These are phyloP conservation scores for Cajanus cajan DNA, from an alignment of 306 rosid species.

Conservation along the genomic window DNA sequence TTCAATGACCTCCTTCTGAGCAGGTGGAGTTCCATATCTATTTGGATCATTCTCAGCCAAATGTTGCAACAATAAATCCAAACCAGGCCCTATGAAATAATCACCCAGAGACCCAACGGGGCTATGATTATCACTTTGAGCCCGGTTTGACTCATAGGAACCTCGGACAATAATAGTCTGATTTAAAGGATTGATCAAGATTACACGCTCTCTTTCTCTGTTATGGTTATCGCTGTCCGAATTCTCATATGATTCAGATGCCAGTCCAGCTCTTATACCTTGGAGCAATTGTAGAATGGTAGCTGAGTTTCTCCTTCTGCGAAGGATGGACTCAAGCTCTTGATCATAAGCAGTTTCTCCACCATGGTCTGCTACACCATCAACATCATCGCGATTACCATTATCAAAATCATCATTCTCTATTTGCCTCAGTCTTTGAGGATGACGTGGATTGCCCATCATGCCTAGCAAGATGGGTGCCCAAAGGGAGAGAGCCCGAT, in stretches of 20 bases:
- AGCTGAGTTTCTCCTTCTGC: constrained; percentile 71
- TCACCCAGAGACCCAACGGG: constrained; percentile 68
- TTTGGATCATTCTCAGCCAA: constrained; percentile 85
- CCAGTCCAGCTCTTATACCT: constrained; percentile 67
- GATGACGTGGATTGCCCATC: constrained; percentile 66
- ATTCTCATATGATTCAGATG: constrained; percentile 53
- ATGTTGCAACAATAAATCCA: constrained; percentile 73
- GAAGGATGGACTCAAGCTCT: constrained; percentile 50
- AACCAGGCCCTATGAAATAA: constrained; percentile 71
- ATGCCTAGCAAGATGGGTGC: constrained; percentile 79
- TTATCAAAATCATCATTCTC: too few relatives aligned
- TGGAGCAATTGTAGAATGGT: constrained; percentile 72
- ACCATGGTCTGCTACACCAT: constrained; percentile 22
- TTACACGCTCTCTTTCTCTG: constrained; percentile 54
- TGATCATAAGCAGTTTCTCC: constrained; percentile 48
- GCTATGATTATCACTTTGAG: constrained; percentile 42
- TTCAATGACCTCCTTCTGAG: constrained; percentile 68
- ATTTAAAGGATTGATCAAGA: constrained; percentile 62
- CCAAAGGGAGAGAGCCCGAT: constrained; percentile 73
- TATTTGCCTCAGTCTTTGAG: constrained; percentile 42
- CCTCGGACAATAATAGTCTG: constrained; percentile 66
- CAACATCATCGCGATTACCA: constrained; percentile 25
- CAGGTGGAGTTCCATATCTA: constrained; percentile 76
- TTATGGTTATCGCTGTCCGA: constrained; percentile 33
- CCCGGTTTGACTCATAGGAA: constrained; percentile 36